Base-by-base conservation (phyloP, 2,329 filamentous ascomycete genomes). In the Verticillium tricorpus region DNA sequence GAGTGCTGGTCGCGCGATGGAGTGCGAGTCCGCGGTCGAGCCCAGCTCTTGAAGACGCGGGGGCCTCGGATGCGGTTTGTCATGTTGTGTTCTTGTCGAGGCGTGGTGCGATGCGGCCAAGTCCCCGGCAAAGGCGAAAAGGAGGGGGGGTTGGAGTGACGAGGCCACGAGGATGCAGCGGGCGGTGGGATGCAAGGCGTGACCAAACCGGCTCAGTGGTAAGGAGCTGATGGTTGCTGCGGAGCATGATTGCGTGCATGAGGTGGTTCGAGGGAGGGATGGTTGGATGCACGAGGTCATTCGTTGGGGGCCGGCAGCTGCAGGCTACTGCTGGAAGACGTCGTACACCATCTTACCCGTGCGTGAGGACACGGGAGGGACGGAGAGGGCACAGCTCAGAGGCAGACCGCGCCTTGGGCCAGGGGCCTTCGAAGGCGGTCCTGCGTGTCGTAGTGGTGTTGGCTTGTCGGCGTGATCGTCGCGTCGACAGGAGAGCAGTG, bases 21-120 rank as follows among this genome's bases (percentile, higher is more conserved):
- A 35, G 54, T 32, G 58, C n/a, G 55, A 35, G 55, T 57, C 55
- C 55, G 32, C 6, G 37, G 55, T 57, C 55, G 58, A 64, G 63
- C 57, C 59, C 63, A 63, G 63, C 63, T 64, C 61, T 54, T 52
- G 56, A 45, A 22, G 40, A 60, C 60, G 56, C 62, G 61, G 63
- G 55, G 15, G 17, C 55, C 40, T 25, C 9, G n/a, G 40, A 50
- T 50, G 40, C 40, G 40, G 8, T 25, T 22, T 35, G 34, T 35
- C 40, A 9, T 50, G 40, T 50, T 50, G 40, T 50, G 19, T 50
- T 22, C 40, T 50, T 22, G n/a, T 50, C n/a, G 40, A 50, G 40
- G 40, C 40, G 40, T 50, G n/a, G 39, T 50, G 40, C n/a, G 19
- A 19, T 50, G 40, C 17, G 40, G 19, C n/a, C 40, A 50, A 11